Evolutionary conservation across 106 monocot species (phyloP).

Genomic region (Gastrodia elata): DNA sequence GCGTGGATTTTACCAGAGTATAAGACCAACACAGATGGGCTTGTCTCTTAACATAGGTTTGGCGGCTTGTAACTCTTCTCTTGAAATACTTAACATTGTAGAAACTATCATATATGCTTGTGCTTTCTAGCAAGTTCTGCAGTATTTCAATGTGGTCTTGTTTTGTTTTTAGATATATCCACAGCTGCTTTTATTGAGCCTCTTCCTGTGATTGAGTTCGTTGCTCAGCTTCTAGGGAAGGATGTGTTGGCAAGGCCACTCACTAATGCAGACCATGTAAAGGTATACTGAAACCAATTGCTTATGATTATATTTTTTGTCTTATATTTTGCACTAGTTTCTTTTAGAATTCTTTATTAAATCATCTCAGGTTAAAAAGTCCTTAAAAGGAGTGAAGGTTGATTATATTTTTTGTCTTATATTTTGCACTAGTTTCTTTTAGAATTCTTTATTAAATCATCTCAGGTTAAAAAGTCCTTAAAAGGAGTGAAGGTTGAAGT

Average conservation of each 20-base stretch:
- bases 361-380: too few relatives aligned
- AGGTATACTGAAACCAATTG: constrained; percentile 31
- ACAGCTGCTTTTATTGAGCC: constrained; percentile 85
- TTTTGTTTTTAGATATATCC: constrained; percentile 62
- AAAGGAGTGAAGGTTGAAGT: constrained; percentile 85
- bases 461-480: constrained; percentile 77
- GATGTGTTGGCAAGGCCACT: constrained; percentile 62
- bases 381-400: too few relatives aligned
- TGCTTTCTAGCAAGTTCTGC: neutral
- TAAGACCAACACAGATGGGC: constrained; percentile 90
- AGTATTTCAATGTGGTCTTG: neutral
- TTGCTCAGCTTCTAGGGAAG: constrained; percentile 48
- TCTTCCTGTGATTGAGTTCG: constrained; percentile 72
- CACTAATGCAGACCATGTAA: constrained; percentile 83
- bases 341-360: neutral
- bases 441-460: neutral
- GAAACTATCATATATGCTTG: neutral
- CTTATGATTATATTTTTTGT: neutral
- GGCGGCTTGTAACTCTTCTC: neutral
- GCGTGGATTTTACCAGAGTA: constrained; percentile 93
- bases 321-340: neutral
- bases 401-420: neutral
- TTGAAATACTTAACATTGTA: neutral
- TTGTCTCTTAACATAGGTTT: constrained; percentile 83
- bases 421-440: neutral